Conservation (phyloP, 805 yeast genomes). For the Kodamaea neixiangensis region DNA sequence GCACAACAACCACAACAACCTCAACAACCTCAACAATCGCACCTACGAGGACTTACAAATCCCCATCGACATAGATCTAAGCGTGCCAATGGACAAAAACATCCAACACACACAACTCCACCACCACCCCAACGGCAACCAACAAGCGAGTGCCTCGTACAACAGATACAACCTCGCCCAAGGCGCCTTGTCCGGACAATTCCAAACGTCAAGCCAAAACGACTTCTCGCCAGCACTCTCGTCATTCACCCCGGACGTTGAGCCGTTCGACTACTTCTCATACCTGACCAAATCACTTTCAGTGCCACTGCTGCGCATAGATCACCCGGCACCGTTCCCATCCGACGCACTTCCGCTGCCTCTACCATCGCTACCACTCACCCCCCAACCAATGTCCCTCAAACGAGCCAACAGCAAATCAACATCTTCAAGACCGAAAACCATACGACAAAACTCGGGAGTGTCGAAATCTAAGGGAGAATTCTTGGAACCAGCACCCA, state of each 20-base stretch:
- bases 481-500: slow-evolving; percentile 3
- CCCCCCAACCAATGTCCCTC: background rate
- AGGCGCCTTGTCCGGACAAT: too few relatives aligned
- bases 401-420: background rate
- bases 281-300: background rate
- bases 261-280: slow-evolving; percentile 1
- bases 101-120: too few relatives aligned
- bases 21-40: too few relatives aligned
- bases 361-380: slow-evolving; percentile 1
- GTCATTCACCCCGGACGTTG: background rate
- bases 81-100: too few relatives aligned
- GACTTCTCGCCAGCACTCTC: background rate
- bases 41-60: too few relatives aligned
- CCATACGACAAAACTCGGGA: slow-evolving; percentile 18
- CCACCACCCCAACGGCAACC: too few relatives aligned
- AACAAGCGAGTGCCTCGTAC: too few relatives aligned
- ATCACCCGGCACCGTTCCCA: slow-evolving; percentile 4
- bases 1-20: too few relatives aligned
- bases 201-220: background rate
- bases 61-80: too few relatives aligned
- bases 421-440: slow-evolving; percentile 11
- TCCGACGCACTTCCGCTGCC: slow-evolving; percentile 6
- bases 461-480: slow-evolving; percentile 3
- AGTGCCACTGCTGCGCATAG: slow-evolving; percentile 3
- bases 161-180: too few relatives aligned